These are phyloP conservation scores for Diaporthe aspalathi DNA, from an alignment of 2,329 filamentous ascomycete genomes.

Conservation along the genomic window DNA sequence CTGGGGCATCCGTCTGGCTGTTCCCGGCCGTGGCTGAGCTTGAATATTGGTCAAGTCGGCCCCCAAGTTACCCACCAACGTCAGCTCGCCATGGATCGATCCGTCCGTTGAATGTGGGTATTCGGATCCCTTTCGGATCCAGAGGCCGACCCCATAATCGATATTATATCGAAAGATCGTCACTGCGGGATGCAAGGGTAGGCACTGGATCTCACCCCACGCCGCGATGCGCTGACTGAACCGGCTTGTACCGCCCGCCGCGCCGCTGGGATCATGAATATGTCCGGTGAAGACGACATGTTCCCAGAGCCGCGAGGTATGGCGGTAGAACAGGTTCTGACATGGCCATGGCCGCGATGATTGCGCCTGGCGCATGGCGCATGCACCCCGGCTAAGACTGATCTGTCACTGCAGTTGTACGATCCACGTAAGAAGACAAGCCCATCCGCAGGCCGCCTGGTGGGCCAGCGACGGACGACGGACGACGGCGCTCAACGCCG, in stretches of 20 bases:
- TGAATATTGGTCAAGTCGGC: constrained; percentile 16
- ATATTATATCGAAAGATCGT: constrained; percentile 17
- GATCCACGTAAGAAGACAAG: neutral
- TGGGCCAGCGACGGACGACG: neutral
- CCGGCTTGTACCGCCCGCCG: neutral
- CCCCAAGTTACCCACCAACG: constrained; percentile 14
- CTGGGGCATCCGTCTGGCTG: constrained; percentile 16
- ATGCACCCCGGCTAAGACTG: neutral
- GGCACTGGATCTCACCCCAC: neutral
- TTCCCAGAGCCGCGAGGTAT: neutral
- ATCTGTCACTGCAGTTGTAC: neutral
- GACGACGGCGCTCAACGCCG: neutral
- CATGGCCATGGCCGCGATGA: neutral
- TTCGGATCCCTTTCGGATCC: constrained; percentile 13
- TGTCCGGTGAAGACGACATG: neutral
- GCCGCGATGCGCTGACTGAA: neutral
- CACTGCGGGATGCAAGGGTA: constrained; percentile 13
- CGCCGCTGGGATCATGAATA: neutral
- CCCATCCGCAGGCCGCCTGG: neutral
- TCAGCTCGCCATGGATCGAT: constrained; percentile 21
- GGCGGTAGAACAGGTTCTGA: neutral
- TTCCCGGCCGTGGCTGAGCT: constrained; percentile 1
- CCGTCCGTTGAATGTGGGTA: constrained; percentile 7
- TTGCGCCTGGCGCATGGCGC: neutral
- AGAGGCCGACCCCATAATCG: constrained; percentile 23